Conservation (phyloP, 208 protist species). For the Novymonas esmeraldas region DNA sequence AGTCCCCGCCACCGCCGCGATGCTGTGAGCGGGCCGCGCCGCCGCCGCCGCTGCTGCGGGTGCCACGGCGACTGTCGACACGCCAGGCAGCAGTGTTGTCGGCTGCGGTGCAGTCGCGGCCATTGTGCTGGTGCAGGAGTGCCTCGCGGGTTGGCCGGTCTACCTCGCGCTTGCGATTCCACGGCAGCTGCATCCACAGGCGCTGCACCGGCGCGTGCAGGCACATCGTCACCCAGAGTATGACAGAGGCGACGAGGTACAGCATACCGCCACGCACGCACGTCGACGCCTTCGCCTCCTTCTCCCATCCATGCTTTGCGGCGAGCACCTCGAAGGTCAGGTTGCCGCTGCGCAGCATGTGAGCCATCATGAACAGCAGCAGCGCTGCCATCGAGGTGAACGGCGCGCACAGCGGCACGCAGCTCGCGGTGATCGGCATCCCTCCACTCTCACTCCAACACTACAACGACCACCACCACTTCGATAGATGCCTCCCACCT, state of each 20-base stretch:
- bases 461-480: too few species aligned
- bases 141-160: conserved; percentile 7
- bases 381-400: conserved; percentile 35
- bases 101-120: background rate
- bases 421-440: conserved; percentile 18
- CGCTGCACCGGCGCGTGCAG: conserved; percentile 15
- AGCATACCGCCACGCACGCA: conserved; percentile 53
- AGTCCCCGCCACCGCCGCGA: background rate
- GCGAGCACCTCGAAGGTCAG: conserved; percentile 77
- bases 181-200: conserved; percentile 20
- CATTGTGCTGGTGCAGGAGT: background rate
- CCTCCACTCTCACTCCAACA: background rate
- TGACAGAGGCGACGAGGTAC: conserved; percentile 48
- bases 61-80: too few species aligned
- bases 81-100: too few species aligned
- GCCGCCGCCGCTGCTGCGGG: too few species aligned
- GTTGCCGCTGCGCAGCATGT: conserved; percentile 42
- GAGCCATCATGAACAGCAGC: conserved; percentile 41
- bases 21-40: background rate
- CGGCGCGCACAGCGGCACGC: conserved; percentile 33
- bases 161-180: conserved; percentile 1
- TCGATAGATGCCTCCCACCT: too few species aligned
- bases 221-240: conserved; percentile 29
- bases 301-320: conserved; percentile 64
- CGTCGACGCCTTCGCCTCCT: conserved; percentile 45